A percentile compares a stretch with the other conserved stretches of the same genome.
These are phyloP conservation scores for Somion occarium DNA, from an alignment of 1,284 basidiomycete species.

Conservation along the genomic window DNA sequence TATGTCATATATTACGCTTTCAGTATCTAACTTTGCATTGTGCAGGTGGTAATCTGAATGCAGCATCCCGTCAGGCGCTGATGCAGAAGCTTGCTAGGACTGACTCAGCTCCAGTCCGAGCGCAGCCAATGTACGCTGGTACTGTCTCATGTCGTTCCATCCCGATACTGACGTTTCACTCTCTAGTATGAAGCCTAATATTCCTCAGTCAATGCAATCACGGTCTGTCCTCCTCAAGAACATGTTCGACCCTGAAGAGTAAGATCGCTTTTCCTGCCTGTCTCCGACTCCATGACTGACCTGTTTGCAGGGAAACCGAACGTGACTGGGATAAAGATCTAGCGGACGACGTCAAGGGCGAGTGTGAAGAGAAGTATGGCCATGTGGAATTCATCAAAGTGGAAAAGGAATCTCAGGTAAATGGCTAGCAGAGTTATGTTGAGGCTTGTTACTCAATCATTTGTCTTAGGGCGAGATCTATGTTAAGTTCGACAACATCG, in stretches of 20 bases:
- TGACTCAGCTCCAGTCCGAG: constrained; percentile 56
- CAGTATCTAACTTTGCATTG: constrained; percentile 21
- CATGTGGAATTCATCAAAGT: constrained; percentile 85
- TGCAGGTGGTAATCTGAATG: constrained; percentile 84
- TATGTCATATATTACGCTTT: neutral
- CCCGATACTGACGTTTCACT: constrained; percentile 4
- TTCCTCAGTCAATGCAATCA: constrained; percentile 78
- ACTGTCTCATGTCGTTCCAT: neutral
- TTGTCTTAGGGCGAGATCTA: constrained; percentile 90
- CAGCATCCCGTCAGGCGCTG: constrained; percentile 92
- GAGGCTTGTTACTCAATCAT: neutral
- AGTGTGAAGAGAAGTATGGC: constrained; percentile 92
- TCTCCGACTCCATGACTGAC: too few relatives aligned
- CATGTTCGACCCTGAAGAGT: constrained; percentile 98
- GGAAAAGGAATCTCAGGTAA: constrained; percentile 88
- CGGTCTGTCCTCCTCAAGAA: constrained; percentile 86
- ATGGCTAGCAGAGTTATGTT: constrained; percentile 17
- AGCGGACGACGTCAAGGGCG: constrained; percentile 91
- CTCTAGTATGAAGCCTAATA: constrained; percentile 57
- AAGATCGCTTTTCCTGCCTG: constrained; percentile 25
- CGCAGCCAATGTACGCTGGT: constrained; percentile 52
- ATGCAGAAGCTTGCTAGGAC: constrained; percentile 99
- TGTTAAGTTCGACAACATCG: constrained; percentile 82
- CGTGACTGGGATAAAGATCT: constrained; percentile 96
- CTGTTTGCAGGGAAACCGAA: constrained; percentile 79